Base-by-base conservation (phyloP, 805 yeast genomes). In the Maudiozyma turicensis region DNA sequence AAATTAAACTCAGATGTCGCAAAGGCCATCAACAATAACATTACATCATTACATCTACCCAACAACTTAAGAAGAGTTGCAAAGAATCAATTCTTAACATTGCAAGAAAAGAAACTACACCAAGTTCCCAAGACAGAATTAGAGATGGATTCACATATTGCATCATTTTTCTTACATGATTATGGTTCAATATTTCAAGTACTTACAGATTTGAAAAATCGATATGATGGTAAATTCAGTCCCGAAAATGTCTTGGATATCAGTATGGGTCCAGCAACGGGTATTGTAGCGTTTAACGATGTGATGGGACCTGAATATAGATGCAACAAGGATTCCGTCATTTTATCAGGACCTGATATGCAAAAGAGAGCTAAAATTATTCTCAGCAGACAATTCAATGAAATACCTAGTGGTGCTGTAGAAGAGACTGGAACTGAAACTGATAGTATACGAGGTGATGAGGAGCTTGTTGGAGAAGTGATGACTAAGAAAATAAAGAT, bases 251-350 rank as follows among this genome's bases (percentile, higher is more conserved):
- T 93, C 0, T 70, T 93, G 45, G 95, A 87, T 59, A 77, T 87
- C 11, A 91, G 96, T 0, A 81, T 75, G 60, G 98, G 99, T 0
- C 98, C 99, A 0, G 91, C 88, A 1, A 83, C 95, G 0, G 97
- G 97, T 1, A 80, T 93, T 72, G 68, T 90, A 13, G 98, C 95
- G 0, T 70, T 89, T 47, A 87, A 90, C 60, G 96, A 89, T 58
- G 49, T 53, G 5, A 78, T 87, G 80, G 89, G 86, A 0, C 74
- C 74, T 2, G 74, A 74, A 0, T 84, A 77, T 68, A 63, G 67
- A 15, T 88, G 95, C 0, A 69, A 70, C 11, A 86, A 86, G 57
- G 88, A 86, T 39, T 81, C 86, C 0, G 85, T 83, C 28, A 75
- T 90, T 14, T 71, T 82, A 15, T 93, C 96, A 1, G 71, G 73